Conservation (phyloP, 75 land plant genomes). For the Chamaecyparis obtusa region DNA sequence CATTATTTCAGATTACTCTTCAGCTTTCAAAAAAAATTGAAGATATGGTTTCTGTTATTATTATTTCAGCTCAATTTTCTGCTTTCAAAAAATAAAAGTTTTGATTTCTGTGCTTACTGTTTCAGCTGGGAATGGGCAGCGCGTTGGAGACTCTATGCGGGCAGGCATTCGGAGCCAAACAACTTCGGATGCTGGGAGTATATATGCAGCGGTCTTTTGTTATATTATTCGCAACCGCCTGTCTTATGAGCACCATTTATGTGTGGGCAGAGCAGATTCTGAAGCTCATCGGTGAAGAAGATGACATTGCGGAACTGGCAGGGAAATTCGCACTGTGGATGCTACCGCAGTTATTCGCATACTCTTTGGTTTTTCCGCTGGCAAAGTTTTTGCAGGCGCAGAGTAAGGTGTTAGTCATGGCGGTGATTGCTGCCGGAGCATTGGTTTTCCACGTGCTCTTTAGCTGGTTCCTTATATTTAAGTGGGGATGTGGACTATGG, state of each 20-base stretch:
- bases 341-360: constrained; percentile 30
- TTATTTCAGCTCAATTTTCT: too few species aligned
- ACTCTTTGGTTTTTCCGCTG: constrained; percentile 27
- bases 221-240: not conserved
- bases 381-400: not conserved
- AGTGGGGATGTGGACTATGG: constrained; percentile 27
- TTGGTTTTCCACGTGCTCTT: not conserved
- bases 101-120: too few species aligned
- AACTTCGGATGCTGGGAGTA: not conserved
- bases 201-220: not conserved
- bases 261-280: not conserved
- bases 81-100: too few species aligned
- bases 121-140: too few species aligned
- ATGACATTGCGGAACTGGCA: not conserved
- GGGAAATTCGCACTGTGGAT: constrained; percentile 26
- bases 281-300: too few species aligned
- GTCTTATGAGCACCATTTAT: not conserved
- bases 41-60: too few species aligned
- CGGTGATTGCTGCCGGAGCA: not conserved
- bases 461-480: not conserved
- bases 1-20: too few species aligned
- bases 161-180: too few species aligned
- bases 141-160: too few species aligned
- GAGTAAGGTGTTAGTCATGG: not conserved
- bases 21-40: too few species aligned